phyloP scores from a whole-genome alignment of 345 rosid genomes.

The Geranium brycei region DNA sequence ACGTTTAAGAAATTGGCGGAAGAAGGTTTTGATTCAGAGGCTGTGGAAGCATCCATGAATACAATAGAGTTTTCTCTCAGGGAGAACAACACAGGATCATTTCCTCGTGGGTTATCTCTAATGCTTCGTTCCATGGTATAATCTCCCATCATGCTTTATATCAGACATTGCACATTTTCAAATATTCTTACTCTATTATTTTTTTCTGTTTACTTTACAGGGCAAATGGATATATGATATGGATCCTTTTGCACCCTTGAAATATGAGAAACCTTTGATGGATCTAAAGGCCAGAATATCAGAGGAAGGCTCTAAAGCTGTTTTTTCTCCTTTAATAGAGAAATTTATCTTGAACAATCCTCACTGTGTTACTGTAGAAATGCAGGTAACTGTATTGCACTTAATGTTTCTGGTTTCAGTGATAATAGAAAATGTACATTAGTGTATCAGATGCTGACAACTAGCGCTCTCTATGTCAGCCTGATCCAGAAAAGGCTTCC shows the following conservation, averaged over 20 bases:
- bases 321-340: slow-evolving; percentile 86
- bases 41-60: slow-evolving; percentile 98
- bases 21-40: slow-evolving; percentile 81
- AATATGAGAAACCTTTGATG: slow-evolving; percentile 73
- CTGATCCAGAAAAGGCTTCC: slow-evolving; percentile 85
- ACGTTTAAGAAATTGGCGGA: slow-evolving; percentile 63
- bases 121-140: slow-evolving; percentile 88
- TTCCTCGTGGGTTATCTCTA: slow-evolving; percentile 92
- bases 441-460: slow-evolving; percentile 12
- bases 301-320: slow-evolving; percentile 82
- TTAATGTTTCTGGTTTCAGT: slow-evolving; percentile 1
- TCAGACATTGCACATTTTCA: background rate
- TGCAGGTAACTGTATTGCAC: slow-evolving; percentile 51
- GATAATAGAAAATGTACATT: background rate
- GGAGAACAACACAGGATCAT: slow-evolving; percentile 94
- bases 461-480: slow-evolving; percentile 33
- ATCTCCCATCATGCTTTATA: background rate
- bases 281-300: slow-evolving; percentile 71
- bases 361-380: slow-evolving; percentile 81
- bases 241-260: slow-evolving; percentile 94
- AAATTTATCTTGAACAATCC: slow-evolving; percentile 67
- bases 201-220: slow-evolving; percentile 22
- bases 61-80: slow-evolving; percentile 93
- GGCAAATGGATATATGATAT: slow-evolving; percentile 97
- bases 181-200: slow-evolving; percentile 5